phyloP scores from a whole-genome alignment of 495 filamentous ascomycete species.

The Glonium stellatum region DNA sequence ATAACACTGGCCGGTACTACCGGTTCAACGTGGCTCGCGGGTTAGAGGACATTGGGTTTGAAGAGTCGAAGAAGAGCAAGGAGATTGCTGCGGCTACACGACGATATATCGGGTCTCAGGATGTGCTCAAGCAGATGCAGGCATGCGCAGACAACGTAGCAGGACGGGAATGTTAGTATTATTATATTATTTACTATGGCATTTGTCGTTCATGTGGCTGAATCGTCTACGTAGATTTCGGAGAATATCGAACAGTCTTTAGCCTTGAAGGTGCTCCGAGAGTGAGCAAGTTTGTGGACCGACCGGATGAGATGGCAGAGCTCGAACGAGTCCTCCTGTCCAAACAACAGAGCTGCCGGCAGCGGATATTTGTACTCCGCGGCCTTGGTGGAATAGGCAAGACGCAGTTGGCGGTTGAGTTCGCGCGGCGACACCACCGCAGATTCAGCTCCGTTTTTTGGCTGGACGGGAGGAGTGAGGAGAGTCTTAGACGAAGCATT shows the following conservation, averaged over 20 bases:
- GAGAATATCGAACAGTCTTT: slow-evolving; percentile 20
- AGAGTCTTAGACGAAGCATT: slow-evolving; percentile 22
- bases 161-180: slow-evolving; percentile 17
- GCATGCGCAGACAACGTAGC: slow-evolving; percentile 13
- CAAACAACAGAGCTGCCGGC: slow-evolving; percentile 9
- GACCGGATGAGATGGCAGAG: slow-evolving; percentile 23
- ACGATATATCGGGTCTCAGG: background rate
- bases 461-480: slow-evolving; percentile 21
- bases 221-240: slow-evolving; percentile 15
- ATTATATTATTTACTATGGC: background rate
- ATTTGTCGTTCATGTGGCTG: slow-evolving; percentile 7
- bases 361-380: slow-evolving; percentile 16
- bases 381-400: slow-evolving; percentile 25
- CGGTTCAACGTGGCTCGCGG: slow-evolving; percentile 3
- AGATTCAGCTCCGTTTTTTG: slow-evolving; percentile 24
- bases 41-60: slow-evolving; percentile 3
- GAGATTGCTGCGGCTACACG: slow-evolving; percentile 4
- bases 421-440: slow-evolving; percentile 17
- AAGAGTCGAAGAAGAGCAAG: background rate
- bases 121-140: slow-evolving; percentile 2
- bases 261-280: slow-evolving; percentile 28
- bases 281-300: slow-evolving; percentile 24
- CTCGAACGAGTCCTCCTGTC: slow-evolving; percentile 24
- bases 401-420: slow-evolving; percentile 23
- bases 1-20: slow-evolving; percentile 2